phyloP scores from a whole-genome alignment of 2,329 filamentous ascomycete species.

The Fusarium kyushuense region DNA sequence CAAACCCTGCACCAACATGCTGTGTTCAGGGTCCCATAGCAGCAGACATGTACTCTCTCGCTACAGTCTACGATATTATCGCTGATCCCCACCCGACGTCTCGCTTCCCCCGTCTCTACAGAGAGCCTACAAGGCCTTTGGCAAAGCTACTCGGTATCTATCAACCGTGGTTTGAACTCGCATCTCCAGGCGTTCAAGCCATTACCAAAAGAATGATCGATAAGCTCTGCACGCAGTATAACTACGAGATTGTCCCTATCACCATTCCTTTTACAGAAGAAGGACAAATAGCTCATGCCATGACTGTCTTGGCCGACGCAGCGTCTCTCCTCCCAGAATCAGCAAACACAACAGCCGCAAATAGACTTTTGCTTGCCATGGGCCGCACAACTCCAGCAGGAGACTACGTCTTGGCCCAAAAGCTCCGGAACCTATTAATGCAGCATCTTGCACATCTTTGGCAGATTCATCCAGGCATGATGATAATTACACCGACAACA shows the following conservation, averaged over 20 bases:
- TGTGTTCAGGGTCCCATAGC: conserved; percentile 78
- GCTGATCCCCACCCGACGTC: conserved; percentile 70
- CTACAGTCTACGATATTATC: conserved; percentile 73
- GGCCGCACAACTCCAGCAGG: conserved; percentile 71
- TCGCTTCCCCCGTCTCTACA: conserved; percentile 61
- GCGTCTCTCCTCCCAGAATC: conserved; percentile 61
- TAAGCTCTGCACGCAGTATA: conserved; percentile 64
- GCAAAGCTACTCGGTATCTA: conserved; percentile 71
- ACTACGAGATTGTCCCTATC: conserved; percentile 68
- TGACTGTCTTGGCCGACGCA: conserved; percentile 77
- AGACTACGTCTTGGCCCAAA: conserved; percentile 77
- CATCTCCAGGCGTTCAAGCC: conserved; percentile 56
- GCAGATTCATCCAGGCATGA: conserved; percentile 71
- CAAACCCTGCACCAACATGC: conserved; percentile 69
- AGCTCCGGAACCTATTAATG: conserved; percentile 76
- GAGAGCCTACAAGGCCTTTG: conserved; percentile 37
- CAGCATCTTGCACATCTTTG: conserved; percentile 77
- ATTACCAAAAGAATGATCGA: conserved; percentile 60
- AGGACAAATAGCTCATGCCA: conserved; percentile 78
- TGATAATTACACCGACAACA: conserved; percentile 78
- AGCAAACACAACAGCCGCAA: conserved; percentile 67
- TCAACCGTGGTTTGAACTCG: conserved; percentile 69
- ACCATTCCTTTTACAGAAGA: conserved; percentile 68
- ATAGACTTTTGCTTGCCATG: conserved; percentile 75
- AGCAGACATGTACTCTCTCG: conserved; percentile 73